These are phyloP conservation scores for Penicillium sp. DNA, from an alignment of 2,329 filamentous ascomycete species.

Conservation along the genomic window DNA sequence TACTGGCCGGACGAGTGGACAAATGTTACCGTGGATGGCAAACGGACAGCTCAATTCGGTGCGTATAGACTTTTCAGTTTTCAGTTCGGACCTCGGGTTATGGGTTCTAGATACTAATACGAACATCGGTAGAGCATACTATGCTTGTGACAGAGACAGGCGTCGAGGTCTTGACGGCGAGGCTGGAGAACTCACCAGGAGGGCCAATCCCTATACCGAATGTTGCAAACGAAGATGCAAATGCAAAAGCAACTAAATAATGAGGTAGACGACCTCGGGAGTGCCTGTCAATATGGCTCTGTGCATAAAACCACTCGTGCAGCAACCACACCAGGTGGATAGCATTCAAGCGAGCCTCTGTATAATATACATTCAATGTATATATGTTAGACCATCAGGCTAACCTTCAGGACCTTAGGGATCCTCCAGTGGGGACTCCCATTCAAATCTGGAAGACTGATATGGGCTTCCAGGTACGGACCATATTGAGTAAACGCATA, in stretches of 20 bases:
- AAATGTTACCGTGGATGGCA: slow-evolving; percentile 82
- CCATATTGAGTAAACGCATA: too few species aligned
- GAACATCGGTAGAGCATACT: slow-evolving; percentile 60
- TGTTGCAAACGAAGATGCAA: not conserved
- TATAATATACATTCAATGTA: too few species aligned
- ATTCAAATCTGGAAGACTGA: too few species aligned
- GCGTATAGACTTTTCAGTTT: slow-evolving; percentile 2
- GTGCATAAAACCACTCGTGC: too few species aligned
- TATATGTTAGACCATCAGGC: too few species aligned
- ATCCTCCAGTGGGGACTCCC: too few species aligned
- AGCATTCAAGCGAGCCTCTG: too few species aligned
- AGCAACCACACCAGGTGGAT: too few species aligned
- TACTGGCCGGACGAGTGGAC: slow-evolving; percentile 98
- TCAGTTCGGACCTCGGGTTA: not conserved
- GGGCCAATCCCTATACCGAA: slow-evolving; percentile 61
- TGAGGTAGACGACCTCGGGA: not conserved
- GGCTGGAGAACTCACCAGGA: slow-evolving; percentile 66
- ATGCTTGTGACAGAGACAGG: slow-evolving; percentile 76
- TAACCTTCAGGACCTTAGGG: too few species aligned
- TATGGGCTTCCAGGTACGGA: too few species aligned
- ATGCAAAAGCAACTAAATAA: too few species aligned
- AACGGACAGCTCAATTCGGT: slow-evolving; percentile 82
- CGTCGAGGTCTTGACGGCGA: slow-evolving; percentile 72
- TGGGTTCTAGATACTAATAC: slow-evolving; percentile 9
- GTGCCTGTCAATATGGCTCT: not conserved